Base-by-base conservation (phyloP, 306 rosid species). In the Casuarina glauca region DNA sequence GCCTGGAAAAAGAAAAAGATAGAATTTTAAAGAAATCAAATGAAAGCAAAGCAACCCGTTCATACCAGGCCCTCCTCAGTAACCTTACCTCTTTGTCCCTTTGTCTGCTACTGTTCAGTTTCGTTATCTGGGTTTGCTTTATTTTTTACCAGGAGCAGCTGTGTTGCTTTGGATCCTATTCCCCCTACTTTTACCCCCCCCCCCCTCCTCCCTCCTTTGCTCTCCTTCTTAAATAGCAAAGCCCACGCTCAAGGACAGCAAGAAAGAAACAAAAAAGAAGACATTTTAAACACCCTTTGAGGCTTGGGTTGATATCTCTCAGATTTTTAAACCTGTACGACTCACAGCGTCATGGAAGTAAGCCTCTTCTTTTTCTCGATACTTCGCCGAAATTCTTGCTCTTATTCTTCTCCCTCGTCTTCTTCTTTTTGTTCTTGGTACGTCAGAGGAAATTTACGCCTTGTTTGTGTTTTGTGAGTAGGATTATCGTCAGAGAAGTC, bases 401-500 rank as follows among this genome's bases (percentile, higher is more conserved):
- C 38, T 53, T 62, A 13, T n/a, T 63, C 42, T 17, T 12, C 12
- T 20, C 11, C 19, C 45, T 61, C 69, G 75, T 52, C 13, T 26
- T 72, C 11, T 20, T 8, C 70, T 19, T 62, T 10, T 17, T 20
- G 39, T 45, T 36, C 6, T 63, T 5, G 42, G 42, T 10, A 6
- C 17, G 20, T 64, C 2, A 7, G 36, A 15, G 13, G 51, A 16
- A 26, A 42, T 10, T 35, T 13, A 67, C n/a, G 12, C 4, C 41
- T 12, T 44, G 20, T 2, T 20, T 73, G 48, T 72, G 51, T 35
- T 64, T 51, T 32, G 19, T 42, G 60, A 36, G 32, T 38, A 94
- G 97, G 98, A 91, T n/a, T 82, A 84, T 55, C 86, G 74, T 79
- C 80, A 84, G 77, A 88, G 89, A 68, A 86, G 74, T 15, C 88